phyloP scores from a whole-genome alignment of 2,329 filamentous ascomycete species.

The Triangularia verruculosa region DNA sequence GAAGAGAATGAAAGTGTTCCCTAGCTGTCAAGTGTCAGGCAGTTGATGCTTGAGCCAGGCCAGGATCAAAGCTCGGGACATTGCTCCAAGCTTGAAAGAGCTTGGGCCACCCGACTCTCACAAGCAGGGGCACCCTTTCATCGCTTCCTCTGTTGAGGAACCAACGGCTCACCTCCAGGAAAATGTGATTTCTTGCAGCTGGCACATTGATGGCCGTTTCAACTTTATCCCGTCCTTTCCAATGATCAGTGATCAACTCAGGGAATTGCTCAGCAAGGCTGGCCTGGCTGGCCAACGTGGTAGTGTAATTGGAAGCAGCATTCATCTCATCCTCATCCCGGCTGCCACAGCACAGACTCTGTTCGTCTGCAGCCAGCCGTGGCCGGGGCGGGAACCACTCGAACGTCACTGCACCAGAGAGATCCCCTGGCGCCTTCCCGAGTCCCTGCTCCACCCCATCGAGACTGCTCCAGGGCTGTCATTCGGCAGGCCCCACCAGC shows the following conservation, averaged over 20 bases:
- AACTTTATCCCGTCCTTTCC: neutral
- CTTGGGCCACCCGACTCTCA: neutral
- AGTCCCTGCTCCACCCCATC: neutral
- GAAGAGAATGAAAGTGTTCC: neutral
- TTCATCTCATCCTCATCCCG: neutral
- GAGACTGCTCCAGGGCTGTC: conserved; percentile 4
- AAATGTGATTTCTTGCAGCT: neutral
- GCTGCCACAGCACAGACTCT: neutral
- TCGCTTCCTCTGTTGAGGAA: neutral
- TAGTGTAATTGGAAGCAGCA: conserved; percentile 5
- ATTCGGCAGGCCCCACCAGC: conserved; percentile 13
- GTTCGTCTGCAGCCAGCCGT: neutral
- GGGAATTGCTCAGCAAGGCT: neutral
- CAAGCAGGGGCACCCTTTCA: neutral
- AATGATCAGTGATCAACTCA: neutral
- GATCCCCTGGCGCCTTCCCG: neutral
- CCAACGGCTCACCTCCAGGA: neutral
- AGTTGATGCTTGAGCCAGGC: neutral
- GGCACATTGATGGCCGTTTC: neutral
- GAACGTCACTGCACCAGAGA: neutral
- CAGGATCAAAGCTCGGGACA: neutral
- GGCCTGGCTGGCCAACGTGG: conserved; percentile 1
- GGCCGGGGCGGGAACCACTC: neutral
- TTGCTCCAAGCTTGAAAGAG: neutral
- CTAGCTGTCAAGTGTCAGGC: neutral